phyloP scores from a whole-genome alignment of 352 stramenopile genomes.

The Pythium phragmitis region DNA sequence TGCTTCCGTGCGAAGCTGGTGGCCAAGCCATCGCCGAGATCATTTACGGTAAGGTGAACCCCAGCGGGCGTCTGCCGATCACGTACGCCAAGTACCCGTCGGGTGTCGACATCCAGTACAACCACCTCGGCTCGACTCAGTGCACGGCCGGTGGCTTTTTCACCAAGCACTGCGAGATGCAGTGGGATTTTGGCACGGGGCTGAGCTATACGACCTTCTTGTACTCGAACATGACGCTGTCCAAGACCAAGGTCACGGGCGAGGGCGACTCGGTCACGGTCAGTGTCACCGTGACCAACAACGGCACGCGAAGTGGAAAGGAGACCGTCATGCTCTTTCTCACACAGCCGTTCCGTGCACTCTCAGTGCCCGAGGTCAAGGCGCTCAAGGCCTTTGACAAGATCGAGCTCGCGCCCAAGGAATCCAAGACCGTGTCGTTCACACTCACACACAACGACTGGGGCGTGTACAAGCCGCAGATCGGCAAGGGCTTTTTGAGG shows the following conservation, averaged over 20 bases:
- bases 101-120: slow-evolving; percentile 74
- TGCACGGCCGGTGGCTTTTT: slow-evolving; percentile 19
- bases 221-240: slow-evolving; percentile 39
- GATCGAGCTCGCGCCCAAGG: slow-evolving; percentile 36
- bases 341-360: slow-evolving; percentile 20
- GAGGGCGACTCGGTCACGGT: slow-evolving; percentile 21
- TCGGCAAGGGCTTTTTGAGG: slow-evolving; percentile 39
- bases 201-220: slow-evolving; percentile 58
- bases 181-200: slow-evolving; percentile 70
- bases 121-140: slow-evolving; percentile 49
- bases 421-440: slow-evolving; percentile 43
- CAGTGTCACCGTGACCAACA: slow-evolving; percentile 30
- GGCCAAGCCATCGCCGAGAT: slow-evolving; percentile 84
- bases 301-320: slow-evolving; percentile 34
- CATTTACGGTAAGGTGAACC: slow-evolving; percentile 75
- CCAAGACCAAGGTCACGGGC: slow-evolving; percentile 28
- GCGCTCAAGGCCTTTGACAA: slow-evolving; percentile 76
- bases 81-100: slow-evolving; percentile 73
- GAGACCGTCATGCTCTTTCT: slow-evolving; percentile 48
- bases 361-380: slow-evolving; percentile 64
- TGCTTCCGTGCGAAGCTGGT: slow-evolving; percentile 78
- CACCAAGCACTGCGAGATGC: slow-evolving; percentile 21
- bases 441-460: slow-evolving; percentile 42
- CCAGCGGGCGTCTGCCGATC: slow-evolving; percentile 75
- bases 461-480: slow-evolving; percentile 52